Percentiles rank a stretch among this genome's conserved stretches.
These are phyloP conservation scores for Lyophyllum atratum DNA, from an alignment of 768 basidiomycete species.

Conservation along the genomic window DNA sequence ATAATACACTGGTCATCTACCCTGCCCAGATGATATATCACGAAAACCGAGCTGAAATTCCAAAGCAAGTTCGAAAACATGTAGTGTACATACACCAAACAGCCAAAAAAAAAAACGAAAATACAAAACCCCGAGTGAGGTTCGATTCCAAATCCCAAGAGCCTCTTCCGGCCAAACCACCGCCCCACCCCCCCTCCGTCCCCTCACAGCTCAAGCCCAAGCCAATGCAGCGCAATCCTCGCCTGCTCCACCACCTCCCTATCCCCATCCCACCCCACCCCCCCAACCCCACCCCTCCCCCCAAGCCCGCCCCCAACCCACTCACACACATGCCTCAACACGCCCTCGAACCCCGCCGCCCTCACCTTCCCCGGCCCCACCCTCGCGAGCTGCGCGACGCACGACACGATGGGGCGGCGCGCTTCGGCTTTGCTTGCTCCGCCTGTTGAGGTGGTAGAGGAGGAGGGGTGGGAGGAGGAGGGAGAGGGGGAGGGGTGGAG, in stretches of 20 bases:
- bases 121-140: background rate
- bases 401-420: conserved; percentile 60
- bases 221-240: conserved; percentile 54
- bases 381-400: conserved; percentile 58
- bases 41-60: no score
- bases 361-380: conserved; percentile 35
- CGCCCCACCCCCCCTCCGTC: background rate
- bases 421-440: conserved; percentile 38
- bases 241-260: conserved; percentile 60
- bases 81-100: background rate
- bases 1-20: background rate
- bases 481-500: background rate
- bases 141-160: background rate
- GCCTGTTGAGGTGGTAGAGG: no score
- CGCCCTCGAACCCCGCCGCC: conserved; percentile 40
- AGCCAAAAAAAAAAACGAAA: background rate
- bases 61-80: background rate
- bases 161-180: background rate
- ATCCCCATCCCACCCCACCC: conserved; percentile 54
- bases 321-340: conserved; percentile 43
- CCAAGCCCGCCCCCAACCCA: conserved; percentile 28
- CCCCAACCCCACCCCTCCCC: conserved; percentile 13
- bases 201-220: conserved; percentile 27
- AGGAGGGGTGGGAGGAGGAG: background rate
- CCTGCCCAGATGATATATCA: background rate